Base-by-base conservation (phyloP, 2,329 filamentous ascomycete species). In the Fusarium circinatum region DNA sequence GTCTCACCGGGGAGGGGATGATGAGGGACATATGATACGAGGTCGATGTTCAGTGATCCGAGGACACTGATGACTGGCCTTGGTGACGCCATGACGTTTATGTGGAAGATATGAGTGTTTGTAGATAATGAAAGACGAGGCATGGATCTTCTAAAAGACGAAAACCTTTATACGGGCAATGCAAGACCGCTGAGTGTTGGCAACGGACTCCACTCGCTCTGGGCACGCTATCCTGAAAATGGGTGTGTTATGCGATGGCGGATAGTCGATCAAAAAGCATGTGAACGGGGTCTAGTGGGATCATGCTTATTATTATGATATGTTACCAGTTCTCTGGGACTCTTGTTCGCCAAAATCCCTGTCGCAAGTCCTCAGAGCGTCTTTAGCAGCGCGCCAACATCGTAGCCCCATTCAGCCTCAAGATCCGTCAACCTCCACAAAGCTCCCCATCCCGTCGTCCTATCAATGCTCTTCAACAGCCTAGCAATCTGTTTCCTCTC, bases 41-140 rank as follows among this genome's bases (percentile, higher is more conserved):
- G 91, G 84, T 99, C 96, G 80, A 94, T 94, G 84, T 98, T 98
- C 66, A 99, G 90, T 34, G 96, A 98, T 76, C 96, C 96, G 75
- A 98, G 91, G 70, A 98, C 89, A 71, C 92, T 92, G 82, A 98
- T 96, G 78, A 57, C 49, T 9, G 65, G 66, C 8, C 36, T 69
- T 28, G 57, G 10, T 38, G 47, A 55, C 5, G 38, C 13, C 65
- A 69, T 69, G 28, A 5, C 9, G 32, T 13, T 8, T 38, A 8
- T 11, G 0, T 15, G 12, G 5, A 4, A 15, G 6, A n/a, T 24
- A 34, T 26, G 18, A 18, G 20, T 28, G 24, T 14, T 28, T 42
- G 44, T 14, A 26, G 17, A 15, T 14, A 24, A 11, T 12, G 15
- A 8, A 28, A 24, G 17, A 22, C 17, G 41, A 12, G 28, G 28